These are phyloP conservation scores for Pseudogymnoascus sp. DNA, from an alignment of 2,329 filamentous ascomycete species.

Conservation along the genomic window DNA sequence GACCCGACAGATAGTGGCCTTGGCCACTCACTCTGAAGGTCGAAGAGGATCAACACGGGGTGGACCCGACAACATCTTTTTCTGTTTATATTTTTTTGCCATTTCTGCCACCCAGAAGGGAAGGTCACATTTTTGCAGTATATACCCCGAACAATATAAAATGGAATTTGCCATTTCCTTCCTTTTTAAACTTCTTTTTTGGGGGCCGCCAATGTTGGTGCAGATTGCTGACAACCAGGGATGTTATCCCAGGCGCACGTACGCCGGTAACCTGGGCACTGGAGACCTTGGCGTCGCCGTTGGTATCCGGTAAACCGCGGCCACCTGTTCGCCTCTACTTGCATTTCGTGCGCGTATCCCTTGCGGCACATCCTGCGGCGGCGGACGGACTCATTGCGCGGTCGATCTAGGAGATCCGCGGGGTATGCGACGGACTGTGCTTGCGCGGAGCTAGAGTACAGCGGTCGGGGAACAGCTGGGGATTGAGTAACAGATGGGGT, in stretches of 20 bases:
- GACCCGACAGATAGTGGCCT: no score
- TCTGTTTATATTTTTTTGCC: not conserved
- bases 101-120: not conserved
- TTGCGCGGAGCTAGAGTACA: not conserved
- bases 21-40: not conserved
- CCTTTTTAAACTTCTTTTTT: not conserved
- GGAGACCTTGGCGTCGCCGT: not conserved
- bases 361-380: not conserved
- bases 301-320: not conserved
- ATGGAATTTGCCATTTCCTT: not conserved
- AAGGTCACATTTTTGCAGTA: constrained; percentile 8
- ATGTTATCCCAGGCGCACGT: not conserved
- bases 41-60: not conserved
- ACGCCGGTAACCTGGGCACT: not conserved
- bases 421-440: not conserved
- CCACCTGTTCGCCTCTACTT: not conserved
- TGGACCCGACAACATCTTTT: not conserved
- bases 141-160: constrained; percentile 6
- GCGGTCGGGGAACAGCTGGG: not conserved
- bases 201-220: not conserved
- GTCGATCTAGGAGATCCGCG: not conserved
- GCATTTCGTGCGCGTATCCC: not conserved
- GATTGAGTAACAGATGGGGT: not conserved
- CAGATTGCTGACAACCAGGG: not conserved
- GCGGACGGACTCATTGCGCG: not conserved